Evolutionary conservation across 2,329 filamentous ascomycete species (phyloP).

Genomic region (Camillea tinctor): DNA sequence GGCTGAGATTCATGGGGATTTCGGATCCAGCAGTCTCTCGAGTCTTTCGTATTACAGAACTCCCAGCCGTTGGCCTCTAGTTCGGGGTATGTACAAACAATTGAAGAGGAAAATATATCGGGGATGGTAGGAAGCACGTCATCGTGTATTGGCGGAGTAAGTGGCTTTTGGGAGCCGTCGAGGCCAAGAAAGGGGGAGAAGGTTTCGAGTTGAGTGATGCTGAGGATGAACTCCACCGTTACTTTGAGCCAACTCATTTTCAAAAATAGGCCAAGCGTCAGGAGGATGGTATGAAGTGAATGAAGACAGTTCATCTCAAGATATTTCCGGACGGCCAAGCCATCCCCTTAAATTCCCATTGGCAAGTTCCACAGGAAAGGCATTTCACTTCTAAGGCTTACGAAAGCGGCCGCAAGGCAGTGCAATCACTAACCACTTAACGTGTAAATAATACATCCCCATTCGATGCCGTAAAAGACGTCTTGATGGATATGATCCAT

Average conservation of each 20-base stretch:
- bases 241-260: constrained; percentile 18
- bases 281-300: not conserved
- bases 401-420: too few species aligned
- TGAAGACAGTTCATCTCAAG: not conserved
- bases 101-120: constrained; percentile 5
- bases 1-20: constrained; percentile 13
- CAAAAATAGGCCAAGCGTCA: not conserved
- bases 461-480: too few species aligned
- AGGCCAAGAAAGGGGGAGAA: constrained; percentile 6
- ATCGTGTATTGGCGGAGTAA: constrained; percentile 5
- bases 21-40: constrained; percentile 20
- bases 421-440: not conserved
- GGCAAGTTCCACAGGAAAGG: too few species aligned
- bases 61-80: constrained; percentile 18
- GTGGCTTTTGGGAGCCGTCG: constrained; percentile 10
- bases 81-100: constrained; percentile 16
- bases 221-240: constrained; percentile 14
- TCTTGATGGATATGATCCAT: not conserved
- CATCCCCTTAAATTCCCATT: not conserved
- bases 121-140: not conserved
- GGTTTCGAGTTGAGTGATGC: constrained; percentile 10
- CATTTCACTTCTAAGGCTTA: too few species aligned
- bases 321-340: not conserved
- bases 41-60: constrained; percentile 16
- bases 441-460: not conserved